Conservation (phyloP, 768 basidiomycete species). For the Fistulinella prunicolor region DNA sequence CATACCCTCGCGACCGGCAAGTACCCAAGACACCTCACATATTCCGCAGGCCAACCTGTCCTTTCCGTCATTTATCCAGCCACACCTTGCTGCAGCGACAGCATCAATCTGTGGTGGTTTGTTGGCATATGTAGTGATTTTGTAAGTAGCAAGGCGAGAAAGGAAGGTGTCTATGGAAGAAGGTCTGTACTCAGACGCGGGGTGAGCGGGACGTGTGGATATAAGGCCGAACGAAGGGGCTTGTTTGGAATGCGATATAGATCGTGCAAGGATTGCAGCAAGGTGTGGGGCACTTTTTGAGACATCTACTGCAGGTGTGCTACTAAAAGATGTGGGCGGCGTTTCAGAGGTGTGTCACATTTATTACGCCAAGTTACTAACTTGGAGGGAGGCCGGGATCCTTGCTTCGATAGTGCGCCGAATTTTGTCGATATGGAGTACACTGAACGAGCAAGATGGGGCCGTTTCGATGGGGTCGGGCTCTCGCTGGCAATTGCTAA, state of each 20-base stretch:
- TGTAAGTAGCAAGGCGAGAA: conserved; percentile 71
- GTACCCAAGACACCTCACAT: conserved; percentile 71
- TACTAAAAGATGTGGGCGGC: neutral
- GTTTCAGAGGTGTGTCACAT: conserved; percentile 4
- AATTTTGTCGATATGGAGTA: conserved; percentile 82
- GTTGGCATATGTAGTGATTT: conserved; percentile 74
- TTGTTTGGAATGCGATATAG: conserved; percentile 52
- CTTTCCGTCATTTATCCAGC: conserved; percentile 83
- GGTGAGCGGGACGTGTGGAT: conserved; percentile 21
- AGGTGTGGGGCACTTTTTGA: conserved; percentile 68
- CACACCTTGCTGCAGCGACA: conserved; percentile 77
- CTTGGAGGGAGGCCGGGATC: conserved; percentile 30
- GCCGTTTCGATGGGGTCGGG: conserved; percentile 50
- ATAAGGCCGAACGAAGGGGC: conserved; percentile 45
- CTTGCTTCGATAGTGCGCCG: conserved; percentile 56
- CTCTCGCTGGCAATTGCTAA: conserved; percentile 26
- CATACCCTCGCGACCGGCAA: conserved; percentile 69
- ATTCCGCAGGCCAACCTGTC: conserved; percentile 73
- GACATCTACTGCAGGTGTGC: conserved; percentile 24
- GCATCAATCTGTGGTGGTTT: conserved; percentile 74
- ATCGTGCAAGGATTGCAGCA: conserved; percentile 66
- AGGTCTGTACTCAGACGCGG: conserved; percentile 66
- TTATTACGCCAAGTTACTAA: conserved; percentile 8
- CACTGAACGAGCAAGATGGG: conserved; percentile 53
- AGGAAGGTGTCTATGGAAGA: conserved; percentile 75